These are phyloP conservation scores for Jatropha curcas DNA, from an alignment of 345 rosid species.

Conservation along the genomic window DNA sequence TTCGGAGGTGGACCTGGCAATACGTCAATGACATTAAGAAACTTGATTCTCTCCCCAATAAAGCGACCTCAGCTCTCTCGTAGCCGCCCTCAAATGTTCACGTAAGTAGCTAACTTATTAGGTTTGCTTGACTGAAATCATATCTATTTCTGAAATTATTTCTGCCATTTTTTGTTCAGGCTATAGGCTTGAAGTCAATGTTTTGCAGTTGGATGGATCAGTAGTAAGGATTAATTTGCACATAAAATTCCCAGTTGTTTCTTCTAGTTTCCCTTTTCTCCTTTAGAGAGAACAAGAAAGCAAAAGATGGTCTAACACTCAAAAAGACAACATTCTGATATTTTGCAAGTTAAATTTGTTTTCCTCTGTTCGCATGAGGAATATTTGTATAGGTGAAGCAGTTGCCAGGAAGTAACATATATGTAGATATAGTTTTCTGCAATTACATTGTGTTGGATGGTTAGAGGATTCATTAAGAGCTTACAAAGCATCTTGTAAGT, in stretches of 20 bases:
- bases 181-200: not conserved
- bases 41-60: conserved; percentile 89
- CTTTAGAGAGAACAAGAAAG: not conserved
- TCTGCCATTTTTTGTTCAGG: conserved; percentile 5
- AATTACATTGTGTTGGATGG: not conserved
- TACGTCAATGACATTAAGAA: conserved; percentile 74
- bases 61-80: conserved; percentile 94
- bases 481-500: too few species aligned
- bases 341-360: too few species aligned
- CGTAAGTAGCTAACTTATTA: conserved; percentile 43
- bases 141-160: not conserved
- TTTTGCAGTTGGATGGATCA: not conserved
- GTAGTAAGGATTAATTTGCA: too few species aligned
- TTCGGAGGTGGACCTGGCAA: conserved; percentile 55
- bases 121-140: not conserved
- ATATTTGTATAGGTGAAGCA: not conserved
- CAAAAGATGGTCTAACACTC: not conserved
- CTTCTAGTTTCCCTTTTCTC: not conserved
- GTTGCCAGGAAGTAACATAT: too few species aligned
- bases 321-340: too few species aligned
- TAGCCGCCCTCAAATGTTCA: conserved; percentile 62
- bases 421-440: not conserved
- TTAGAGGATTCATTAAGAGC: not conserved
- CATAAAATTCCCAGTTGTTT: too few species aligned
- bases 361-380: too few species aligned